Evolutionary conservation across 148 eudicot genomes (phyloP).

Genomic region (Cornus kousa): DNA sequence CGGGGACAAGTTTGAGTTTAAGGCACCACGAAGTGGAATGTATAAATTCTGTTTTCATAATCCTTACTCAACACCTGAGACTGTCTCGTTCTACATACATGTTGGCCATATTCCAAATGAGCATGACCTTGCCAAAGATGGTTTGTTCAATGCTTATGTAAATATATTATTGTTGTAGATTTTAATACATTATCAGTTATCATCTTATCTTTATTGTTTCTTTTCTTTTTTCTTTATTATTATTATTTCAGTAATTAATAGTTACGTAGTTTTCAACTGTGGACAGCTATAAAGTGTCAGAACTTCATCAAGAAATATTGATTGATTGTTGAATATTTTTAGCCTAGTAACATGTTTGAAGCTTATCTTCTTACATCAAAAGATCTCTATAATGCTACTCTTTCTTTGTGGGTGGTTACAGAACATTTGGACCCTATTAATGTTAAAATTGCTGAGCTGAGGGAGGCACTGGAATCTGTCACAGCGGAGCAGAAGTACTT

Average conservation of each 20-base stretch:
- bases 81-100: constrained; percentile 90
- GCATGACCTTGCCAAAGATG: constrained; percentile 94
- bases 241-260: too few relatives aligned
- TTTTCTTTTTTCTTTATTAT: neutral
- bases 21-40: constrained; percentile 92
- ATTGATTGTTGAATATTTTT: neutral
- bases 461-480: constrained; percentile 81
- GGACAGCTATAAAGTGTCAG: neutral
- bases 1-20: constrained; percentile 86
- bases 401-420: constrained; percentile 26
- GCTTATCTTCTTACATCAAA: neutral
- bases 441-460: constrained; percentile 84
- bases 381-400: neutral
- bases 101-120: constrained; percentile 88
- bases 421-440: constrained; percentile 94
- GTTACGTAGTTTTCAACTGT: neutral
- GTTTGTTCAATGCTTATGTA: constrained; percentile 44
- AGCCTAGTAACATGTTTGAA: constrained; percentile 1
- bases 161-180: neutral
- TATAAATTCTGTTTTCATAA: constrained; percentile 90
- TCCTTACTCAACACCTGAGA: constrained; percentile 77
- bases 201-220: neutral
- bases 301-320: constrained; percentile 1
- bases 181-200: neutral
- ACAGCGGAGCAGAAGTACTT: constrained; percentile 81